These are phyloP conservation scores for Rutstroemia sydowiana DNA, from an alignment of 2,329 filamentous ascomycete species.

Conservation along the genomic window DNA sequence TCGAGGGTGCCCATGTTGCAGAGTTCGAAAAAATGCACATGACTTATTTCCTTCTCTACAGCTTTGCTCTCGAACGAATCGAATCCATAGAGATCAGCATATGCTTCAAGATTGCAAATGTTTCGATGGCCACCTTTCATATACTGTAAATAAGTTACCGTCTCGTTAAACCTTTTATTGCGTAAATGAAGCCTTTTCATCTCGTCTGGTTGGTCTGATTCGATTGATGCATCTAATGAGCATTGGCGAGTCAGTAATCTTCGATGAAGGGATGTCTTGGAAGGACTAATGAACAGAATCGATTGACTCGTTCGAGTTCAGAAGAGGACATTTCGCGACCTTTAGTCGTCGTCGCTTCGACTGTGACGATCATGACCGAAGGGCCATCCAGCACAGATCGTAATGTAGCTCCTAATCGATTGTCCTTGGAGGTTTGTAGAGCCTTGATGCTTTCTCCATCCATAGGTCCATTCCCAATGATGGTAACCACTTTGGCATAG, in stretches of 20 bases:
- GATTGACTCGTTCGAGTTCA: conserved; percentile 68
- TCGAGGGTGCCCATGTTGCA: background rate
- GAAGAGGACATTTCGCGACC: conserved; percentile 68
- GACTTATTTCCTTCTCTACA: background rate
- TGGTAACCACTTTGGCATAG: conserved; percentile 90
- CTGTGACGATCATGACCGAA: conserved; percentile 88
- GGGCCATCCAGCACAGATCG: conserved; percentile 80
- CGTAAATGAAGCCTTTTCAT: background rate
- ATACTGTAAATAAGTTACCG: background rate
- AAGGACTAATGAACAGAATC: too few species aligned
- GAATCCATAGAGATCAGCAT: background rate
- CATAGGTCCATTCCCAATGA: conserved; percentile 87
- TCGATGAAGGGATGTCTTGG: too few species aligned
- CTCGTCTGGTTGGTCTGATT: background rate
- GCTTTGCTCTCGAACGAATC: background rate
- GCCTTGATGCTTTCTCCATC: conserved; percentile 72
- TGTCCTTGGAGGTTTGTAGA: conserved; percentile 69
- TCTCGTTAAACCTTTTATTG: background rate
- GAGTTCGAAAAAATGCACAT: background rate
- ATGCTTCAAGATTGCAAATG: background rate
- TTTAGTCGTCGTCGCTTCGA: conserved; percentile 86
- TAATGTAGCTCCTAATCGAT: conserved; percentile 67
- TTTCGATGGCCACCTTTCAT: background rate
- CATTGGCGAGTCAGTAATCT: too few species aligned
- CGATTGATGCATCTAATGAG: background rate